These are phyloP conservation scores for Oryza glaberrima DNA, from an alignment of 176 grass and related monocot genomes.

Conservation along the genomic window DNA sequence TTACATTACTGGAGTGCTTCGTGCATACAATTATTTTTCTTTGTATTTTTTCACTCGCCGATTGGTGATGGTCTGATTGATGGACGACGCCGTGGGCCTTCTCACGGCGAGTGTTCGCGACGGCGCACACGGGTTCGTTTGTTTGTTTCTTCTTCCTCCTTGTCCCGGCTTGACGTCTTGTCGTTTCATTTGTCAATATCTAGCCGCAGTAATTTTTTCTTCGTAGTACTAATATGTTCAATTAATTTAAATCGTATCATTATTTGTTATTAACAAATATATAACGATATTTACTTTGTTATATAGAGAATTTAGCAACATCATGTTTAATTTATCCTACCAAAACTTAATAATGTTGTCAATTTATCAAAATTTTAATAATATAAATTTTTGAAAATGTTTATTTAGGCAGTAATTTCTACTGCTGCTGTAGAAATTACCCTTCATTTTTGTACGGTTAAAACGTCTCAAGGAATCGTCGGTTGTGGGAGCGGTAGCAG, in stretches of 20 bases:
- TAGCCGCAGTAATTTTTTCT: neutral
- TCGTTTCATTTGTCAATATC: neutral
- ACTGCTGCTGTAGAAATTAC: neutral
- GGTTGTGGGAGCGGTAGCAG: neutral
- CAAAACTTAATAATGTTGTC: too few relatives aligned
- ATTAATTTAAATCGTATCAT: too few relatives aligned
- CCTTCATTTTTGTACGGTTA: neutral
- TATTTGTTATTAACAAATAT: too few relatives aligned
- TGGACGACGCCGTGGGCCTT: neutral
- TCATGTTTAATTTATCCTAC: too few relatives aligned
- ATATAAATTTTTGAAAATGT: too few relatives aligned
- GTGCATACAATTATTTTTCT: neutral
- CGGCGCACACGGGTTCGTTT: constrained; percentile 10
- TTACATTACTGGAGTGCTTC: neutral
- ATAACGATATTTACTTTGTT: too few relatives aligned
- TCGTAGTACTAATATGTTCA: neutral
- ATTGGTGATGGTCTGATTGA: neutral
- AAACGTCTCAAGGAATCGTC: neutral
- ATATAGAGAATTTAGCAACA: too few relatives aligned
- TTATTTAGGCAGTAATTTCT: too few relatives aligned
- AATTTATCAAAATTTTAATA: too few relatives aligned
- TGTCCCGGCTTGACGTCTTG: neutral
- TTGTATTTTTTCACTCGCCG: neutral
- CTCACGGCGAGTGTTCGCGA: constrained; percentile 37
- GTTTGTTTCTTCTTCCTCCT: neutral